Conservation (phyloP, 805 yeast genomes). For the Candida chauliodis region DNA sequence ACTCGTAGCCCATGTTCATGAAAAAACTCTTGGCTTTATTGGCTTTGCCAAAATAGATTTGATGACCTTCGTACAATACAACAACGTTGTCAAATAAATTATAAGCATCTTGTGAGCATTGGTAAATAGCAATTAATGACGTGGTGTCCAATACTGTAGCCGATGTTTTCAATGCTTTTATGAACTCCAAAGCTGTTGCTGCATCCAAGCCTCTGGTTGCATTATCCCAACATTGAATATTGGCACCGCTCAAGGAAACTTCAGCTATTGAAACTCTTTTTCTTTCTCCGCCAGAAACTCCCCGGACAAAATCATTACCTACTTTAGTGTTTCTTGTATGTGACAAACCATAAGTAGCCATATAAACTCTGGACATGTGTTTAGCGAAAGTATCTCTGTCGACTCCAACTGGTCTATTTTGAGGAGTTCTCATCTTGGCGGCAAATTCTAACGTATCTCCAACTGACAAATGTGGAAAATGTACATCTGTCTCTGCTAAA, state of each 20-base stretch:
- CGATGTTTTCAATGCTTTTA: slow-evolving; percentile 60
- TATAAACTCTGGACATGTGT: slow-evolving; percentile 37
- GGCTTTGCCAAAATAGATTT: slow-evolving; percentile 44
- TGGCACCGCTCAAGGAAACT: slow-evolving; percentile 62
- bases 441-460: slow-evolving; percentile 55
- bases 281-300: slow-evolving; percentile 85
- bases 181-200: slow-evolving; percentile 76
- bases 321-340: slow-evolving; percentile 58
- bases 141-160: slow-evolving; percentile 50
- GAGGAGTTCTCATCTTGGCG: slow-evolving; percentile 44
- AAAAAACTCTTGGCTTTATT: slow-evolving; percentile 46
- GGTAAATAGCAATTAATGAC: slow-evolving; percentile 58
- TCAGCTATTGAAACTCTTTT: slow-evolving; percentile 84
- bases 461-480: slow-evolving; percentile 52
- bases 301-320: slow-evolving; percentile 63
- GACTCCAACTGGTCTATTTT: slow-evolving; percentile 30
- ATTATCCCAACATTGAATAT: slow-evolving; percentile 60
- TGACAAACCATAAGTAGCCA: slow-evolving; percentile 45
- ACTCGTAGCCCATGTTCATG: slow-evolving; percentile 55
- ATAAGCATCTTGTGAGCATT: slow-evolving; percentile 50
- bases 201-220: slow-evolving; percentile 85
- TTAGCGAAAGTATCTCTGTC: slow-evolving; percentile 30
- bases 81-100: slow-evolving; percentile 47
- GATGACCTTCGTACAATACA: slow-evolving; percentile 45
- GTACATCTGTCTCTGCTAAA: slow-evolving; percentile 52